A percentile compares a stretch with the other conserved stretches of the same genome.
Conservation (phyloP, 352 stramenopile species). For the Phytophthora melonis region DNA sequence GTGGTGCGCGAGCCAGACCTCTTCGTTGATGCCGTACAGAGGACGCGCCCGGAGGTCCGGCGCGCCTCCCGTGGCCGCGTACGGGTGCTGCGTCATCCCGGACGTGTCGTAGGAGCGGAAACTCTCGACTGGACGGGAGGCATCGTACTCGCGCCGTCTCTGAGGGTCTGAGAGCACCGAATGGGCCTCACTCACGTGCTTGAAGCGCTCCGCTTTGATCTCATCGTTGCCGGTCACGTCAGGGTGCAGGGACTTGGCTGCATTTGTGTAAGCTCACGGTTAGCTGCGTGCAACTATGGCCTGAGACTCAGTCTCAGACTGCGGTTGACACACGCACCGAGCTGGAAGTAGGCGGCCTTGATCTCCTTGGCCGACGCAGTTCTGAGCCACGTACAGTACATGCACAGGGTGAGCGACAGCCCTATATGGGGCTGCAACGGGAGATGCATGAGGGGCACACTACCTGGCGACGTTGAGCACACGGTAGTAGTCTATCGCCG, state of each 20-base stretch:
- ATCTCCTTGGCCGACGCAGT: slow-evolving; percentile 77
- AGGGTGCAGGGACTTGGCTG: slow-evolving; percentile 87
- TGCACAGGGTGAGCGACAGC: slow-evolving; percentile 10
- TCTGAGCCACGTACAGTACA: slow-evolving; percentile 28
- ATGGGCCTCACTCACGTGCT: slow-evolving; percentile 84
- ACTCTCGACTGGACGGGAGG: slow-evolving; percentile 50
- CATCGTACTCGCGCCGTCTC: slow-evolving; percentile 73
- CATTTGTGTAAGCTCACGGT: not conserved
- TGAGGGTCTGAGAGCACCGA: slow-evolving; percentile 74
- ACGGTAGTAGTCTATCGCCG: slow-evolving; percentile 78
- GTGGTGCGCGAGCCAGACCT: slow-evolving; percentile 87
- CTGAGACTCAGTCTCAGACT: too few species aligned
- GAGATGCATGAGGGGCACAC: not conserved
- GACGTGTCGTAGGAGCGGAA: slow-evolving; percentile 56
- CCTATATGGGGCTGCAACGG: not conserved
- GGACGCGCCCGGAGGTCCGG: slow-evolving; percentile 41
- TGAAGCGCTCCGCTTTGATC: slow-evolving; percentile 87
- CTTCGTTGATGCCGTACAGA: slow-evolving; percentile 84
- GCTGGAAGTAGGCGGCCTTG: slow-evolving; percentile 81
- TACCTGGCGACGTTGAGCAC: slow-evolving; percentile 82
- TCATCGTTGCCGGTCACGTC: slow-evolving; percentile 85
- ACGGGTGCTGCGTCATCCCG: slow-evolving; percentile 60
- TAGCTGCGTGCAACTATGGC: slow-evolving; percentile 1
- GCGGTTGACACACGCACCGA: slow-evolving; percentile 45
- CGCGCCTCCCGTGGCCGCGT: slow-evolving; percentile 46